Conservation (phyloP, 179 eudicot genomes). For the Spinacia oleracea region DNA sequence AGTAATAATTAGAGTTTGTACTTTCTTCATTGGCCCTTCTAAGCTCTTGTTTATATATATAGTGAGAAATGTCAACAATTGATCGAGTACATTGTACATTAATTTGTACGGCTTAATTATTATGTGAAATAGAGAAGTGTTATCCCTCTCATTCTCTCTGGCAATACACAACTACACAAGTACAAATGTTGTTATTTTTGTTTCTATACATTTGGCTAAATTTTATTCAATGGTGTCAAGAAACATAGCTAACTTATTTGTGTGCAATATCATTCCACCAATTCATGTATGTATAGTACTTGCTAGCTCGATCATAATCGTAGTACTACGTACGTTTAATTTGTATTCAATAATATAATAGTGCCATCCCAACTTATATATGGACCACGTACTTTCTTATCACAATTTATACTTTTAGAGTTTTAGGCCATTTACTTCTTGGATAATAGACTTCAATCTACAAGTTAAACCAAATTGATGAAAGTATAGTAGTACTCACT, state of each 20-base stretch:
- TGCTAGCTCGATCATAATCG: neutral
- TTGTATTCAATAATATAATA: no score
- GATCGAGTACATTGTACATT: neutral
- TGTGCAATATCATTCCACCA: slow-evolving; percentile 10
- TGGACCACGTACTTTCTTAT: slow-evolving; percentile 11
- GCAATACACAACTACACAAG: slow-evolving; percentile 5
- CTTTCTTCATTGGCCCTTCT: neutral
- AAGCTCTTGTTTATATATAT: neutral
- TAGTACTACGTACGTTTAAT: neutral
- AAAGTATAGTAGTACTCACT: no score
- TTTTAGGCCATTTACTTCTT: slow-evolving; percentile 5
- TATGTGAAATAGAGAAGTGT: neutral
- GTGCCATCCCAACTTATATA: neutral
- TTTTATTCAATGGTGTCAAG: neutral
- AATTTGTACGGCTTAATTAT: no score
- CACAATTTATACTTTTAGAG: neutral
- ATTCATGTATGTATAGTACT: no score
- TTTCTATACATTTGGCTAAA: neutral
- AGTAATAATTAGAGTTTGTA: neutral
- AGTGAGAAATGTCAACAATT: neutral
- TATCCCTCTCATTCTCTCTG: slow-evolving; percentile 19
- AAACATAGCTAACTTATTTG: neutral
- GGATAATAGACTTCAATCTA: slow-evolving; percentile 1
- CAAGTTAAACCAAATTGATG: slow-evolving; percentile 3
- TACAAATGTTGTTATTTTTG: neutral